phyloP scores from a whole-genome alignment of 2,329 filamentous ascomycete genomes.

The Fusarium sp. region DNA sequence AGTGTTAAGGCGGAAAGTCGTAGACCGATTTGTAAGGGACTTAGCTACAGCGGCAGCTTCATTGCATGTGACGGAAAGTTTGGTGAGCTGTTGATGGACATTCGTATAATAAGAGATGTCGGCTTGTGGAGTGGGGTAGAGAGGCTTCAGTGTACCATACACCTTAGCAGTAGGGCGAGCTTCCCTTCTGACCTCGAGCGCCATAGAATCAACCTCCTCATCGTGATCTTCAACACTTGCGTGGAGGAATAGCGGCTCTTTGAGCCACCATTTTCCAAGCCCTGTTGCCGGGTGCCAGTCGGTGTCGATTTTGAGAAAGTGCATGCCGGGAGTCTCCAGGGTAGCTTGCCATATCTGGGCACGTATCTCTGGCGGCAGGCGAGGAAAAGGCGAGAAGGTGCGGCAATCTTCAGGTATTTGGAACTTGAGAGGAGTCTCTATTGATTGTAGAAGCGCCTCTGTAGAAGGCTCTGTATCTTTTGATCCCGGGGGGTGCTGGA shows the following conservation, averaged over 20 bases:
- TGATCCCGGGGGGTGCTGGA: background rate
- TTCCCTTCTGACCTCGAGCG: conserved; percentile 40
- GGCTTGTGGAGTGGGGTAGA: conserved; percentile 43
- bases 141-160: conserved; percentile 37
- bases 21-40: conserved; percentile 31
- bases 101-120: conserved; percentile 48
- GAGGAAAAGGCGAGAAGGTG: conserved; percentile 45
- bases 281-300: conserved; percentile 17
- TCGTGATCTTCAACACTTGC: conserved; percentile 17
- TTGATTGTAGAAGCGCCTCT: background rate
- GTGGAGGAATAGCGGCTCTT: background rate
- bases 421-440: conserved; percentile 42
- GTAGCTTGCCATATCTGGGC: conserved; percentile 48
- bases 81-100: conserved; percentile 43
- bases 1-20: conserved; percentile 39
- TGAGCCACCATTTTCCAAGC: conserved; percentile 40
- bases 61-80: conserved; percentile 41
- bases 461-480: background rate
- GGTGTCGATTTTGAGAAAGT: conserved; percentile 47
- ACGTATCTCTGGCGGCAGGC: conserved; percentile 50
- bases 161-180: conserved; percentile 22
- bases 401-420: conserved; percentile 46
- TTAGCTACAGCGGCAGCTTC: conserved; percentile 41
- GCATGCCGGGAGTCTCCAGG: conserved; percentile 47
- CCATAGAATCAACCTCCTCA: conserved; percentile 34